phyloP scores from a whole-genome alignment of 345 rosid genomes.

The Aquilaria malaccensis region DNA sequence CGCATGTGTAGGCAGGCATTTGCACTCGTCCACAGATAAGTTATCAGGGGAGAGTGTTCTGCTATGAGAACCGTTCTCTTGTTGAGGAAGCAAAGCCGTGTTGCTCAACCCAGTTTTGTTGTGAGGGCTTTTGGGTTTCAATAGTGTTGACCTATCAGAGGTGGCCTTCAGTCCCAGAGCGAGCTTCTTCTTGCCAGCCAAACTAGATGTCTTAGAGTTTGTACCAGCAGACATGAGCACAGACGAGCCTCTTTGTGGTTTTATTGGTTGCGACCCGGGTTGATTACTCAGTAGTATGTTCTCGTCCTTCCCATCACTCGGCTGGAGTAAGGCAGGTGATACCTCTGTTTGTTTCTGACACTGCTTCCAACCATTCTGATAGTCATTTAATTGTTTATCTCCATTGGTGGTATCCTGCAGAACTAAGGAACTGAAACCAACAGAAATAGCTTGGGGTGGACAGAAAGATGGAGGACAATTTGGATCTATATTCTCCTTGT shows the following conservation, averaged over 20 bases:
- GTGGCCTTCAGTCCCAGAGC: constrained; percentile 32
- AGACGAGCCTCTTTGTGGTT: constrained; percentile 4
- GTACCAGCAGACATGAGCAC: background rate
- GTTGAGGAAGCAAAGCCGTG: constrained; percentile 27
- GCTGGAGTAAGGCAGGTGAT: constrained; percentile 9
- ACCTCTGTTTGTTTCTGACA: background rate
- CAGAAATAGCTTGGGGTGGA: background rate
- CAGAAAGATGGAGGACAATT: constrained; percentile 11
- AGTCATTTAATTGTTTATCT: constrained; percentile 1
- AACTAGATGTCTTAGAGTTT: constrained; percentile 18
- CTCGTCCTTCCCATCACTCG: constrained; percentile 5
- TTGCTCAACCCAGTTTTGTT: constrained; percentile 16
- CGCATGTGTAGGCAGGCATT: constrained; percentile 3
- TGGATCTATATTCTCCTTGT: constrained; percentile 13
- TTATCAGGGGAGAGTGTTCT: background rate
- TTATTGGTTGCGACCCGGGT: background rate
- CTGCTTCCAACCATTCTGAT: constrained; percentile 8
- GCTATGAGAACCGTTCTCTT: constrained; percentile 6
- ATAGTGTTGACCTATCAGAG: constrained; percentile 8
- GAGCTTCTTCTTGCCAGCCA: constrained; percentile 29
- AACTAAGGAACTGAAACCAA: constrained; percentile 2
- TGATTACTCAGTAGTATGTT: constrained; percentile 6
- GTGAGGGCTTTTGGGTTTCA: constrained; percentile 14
- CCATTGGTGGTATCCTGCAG: constrained; percentile 3
- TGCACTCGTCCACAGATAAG: constrained; percentile 5